Evolutionary conservation across 108 stramenopile species (phyloP), one percentile per base, ranked within the genome.

Genomic region (Skeletonema tropicum): DNA sequence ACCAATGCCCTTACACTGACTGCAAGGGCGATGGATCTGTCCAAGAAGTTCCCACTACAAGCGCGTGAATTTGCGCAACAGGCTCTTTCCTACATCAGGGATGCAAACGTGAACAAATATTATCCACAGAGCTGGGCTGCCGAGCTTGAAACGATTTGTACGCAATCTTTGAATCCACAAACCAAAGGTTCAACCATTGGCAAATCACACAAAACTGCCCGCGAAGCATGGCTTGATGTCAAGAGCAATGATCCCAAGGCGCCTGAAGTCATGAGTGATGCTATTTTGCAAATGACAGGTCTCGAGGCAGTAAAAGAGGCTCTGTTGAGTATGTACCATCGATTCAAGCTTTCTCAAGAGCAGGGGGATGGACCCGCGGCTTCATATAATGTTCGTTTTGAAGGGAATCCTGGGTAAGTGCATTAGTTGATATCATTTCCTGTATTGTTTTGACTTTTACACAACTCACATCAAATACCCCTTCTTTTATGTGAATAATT

Each of bases 261-360:
- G 30, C 67, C 67, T 11, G 45, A 15, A 21, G 67, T 68, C 6
- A 68, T 68, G 67, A 30, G 48, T 30, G 67, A 57, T 9, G 49
- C 67, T 19, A 68, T 68, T 32, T 55, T 68, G 52, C 67, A 46
- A 58, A 48, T 92, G 46, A 84, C 90, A 45, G 92, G 92, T 14
- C 75, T 90, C 42, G 88, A 89, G 30, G 67, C 84, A 26, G 80
- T 92, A 78, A 92, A 92, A 91, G 70, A 80, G 85, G 46, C 88
- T 87, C 31, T 88, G 90, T 57, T 73, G 87, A 57, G 86, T 86
- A 59, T 82, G 92, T 60, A 92, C 89, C 45, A 72, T 83, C 39
- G 92, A 60, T 87, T 72, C 12, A 79, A 33, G 46, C 70, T 36
- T 59, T 66, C 45, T 42, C 72, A 21, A 64, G 74, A 79, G 15